Percentiles rank a stretch among this genome's conserved stretches.
Conservation (phyloP, 2,329 filamentous ascomycete genomes). For the Pestalotiopsis sp. region DNA sequence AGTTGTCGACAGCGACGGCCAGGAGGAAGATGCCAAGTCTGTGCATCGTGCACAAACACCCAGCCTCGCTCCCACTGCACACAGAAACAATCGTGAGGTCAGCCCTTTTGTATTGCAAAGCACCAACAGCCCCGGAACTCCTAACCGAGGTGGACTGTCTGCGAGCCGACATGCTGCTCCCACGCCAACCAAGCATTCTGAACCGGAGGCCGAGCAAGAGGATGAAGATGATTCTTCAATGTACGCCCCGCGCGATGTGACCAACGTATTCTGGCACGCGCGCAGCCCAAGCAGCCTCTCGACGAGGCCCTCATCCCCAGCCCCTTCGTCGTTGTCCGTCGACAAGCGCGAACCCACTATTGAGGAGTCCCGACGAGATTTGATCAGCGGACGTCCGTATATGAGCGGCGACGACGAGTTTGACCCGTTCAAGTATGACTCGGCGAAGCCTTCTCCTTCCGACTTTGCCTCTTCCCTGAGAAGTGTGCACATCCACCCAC, state of each 20-base stretch:
- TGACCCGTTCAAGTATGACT: conserved; percentile 25
- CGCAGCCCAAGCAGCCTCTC: conserved; percentile 36
- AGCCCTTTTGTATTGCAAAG: conserved; percentile 5
- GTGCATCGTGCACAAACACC: background rate
- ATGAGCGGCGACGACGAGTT: conserved; percentile 18
- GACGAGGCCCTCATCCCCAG: conserved; percentile 32
- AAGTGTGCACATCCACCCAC: background rate
- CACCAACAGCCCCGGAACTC: background rate
- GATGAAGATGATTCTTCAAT: conserved; percentile 17
- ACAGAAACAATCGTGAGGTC: background rate
- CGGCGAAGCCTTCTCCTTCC: conserved; percentile 9
- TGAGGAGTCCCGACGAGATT: conserved; percentile 30
- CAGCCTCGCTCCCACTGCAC: background rate
- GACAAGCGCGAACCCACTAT: conserved; percentile 34
- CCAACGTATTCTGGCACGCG: conserved; percentile 31
- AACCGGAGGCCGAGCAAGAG: background rate
- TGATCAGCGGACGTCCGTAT: conserved; percentile 17
- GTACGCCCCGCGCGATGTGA: conserved; percentile 30
- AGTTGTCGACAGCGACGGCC: background rate
- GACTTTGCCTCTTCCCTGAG: background rate
- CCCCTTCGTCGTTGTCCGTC: conserved; percentile 21
- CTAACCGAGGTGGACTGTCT: conserved; percentile 4
- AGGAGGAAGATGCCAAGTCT: background rate
- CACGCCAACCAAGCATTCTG: background rate
- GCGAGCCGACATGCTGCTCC: background rate